phyloP scores from a whole-genome alignment of 164 flowering plant species.

The Piper betle region DNA sequence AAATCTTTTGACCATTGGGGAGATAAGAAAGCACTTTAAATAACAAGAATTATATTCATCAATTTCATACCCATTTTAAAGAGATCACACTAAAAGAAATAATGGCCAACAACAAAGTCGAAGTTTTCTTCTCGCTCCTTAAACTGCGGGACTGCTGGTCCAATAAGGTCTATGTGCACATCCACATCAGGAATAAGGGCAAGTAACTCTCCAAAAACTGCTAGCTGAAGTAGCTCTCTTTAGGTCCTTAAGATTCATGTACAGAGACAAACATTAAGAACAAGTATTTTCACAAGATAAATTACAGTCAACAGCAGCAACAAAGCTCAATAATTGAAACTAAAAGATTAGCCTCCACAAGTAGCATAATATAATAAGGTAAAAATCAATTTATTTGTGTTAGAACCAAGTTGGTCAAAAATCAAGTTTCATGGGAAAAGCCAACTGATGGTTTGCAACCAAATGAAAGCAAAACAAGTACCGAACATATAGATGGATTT shows the following conservation, averaged over 20 bases:
- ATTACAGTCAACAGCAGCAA: no score
- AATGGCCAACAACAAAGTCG: neutral
- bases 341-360: neutral
- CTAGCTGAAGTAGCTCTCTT: conserved; percentile 70
- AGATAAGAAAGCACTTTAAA: no score
- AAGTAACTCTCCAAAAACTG: conserved; percentile 61
- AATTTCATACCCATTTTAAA: no score
- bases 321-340: neutral
- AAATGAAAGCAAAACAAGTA: no score
- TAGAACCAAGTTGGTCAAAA: no score
- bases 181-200: conserved; percentile 62
- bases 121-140: conserved; percentile 22
- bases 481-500: no score
- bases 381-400: no score
- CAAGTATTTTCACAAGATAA: neutral
- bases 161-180: conserved; percentile 59
- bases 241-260: conserved; percentile 52
- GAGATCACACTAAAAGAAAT: neutral
- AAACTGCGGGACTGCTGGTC: conserved; percentile 64
- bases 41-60: no score
- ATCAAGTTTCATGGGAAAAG: no score
- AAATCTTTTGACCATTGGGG: no score
- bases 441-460: no score
- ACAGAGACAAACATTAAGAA: neutral
- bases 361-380: no score